Base-by-base conservation (phyloP, 1,284 basidiomycete genomes). In the Heimioporus punctisporus region DNA sequence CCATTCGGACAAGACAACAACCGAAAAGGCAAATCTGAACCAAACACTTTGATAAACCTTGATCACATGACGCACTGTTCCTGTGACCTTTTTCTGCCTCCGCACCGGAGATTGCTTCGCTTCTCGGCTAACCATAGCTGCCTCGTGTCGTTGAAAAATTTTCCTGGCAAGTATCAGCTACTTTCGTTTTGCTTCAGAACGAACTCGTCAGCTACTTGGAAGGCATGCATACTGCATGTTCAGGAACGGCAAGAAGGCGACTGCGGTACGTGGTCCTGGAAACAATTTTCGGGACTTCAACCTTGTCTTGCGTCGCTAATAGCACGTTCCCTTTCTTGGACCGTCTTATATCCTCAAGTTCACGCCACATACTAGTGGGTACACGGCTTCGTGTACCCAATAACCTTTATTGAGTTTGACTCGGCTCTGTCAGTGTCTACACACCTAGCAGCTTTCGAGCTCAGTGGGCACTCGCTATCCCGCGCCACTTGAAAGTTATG, bases 301-400 rank as follows among this genome's bases (percentile, higher is more conserved):
- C 64, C 53, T 64, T 66, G 62, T 57, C 53, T 64, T 66, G 62
- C 56, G 42, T 64, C 56, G 52, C 56, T 47, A 55, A 40, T 28
- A n/a, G 15, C 40, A 6, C n/a, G 6, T 60, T 60, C 19, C 62
- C 60, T 46, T 55, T 65, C 60, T 51, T 31, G 59, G 62, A 12
- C 17, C 31, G 25, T 46, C 31, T 62, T 61, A 47, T 61, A 48
- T 56, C 55, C 49, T 44, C 43, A 8, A n/a, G n/a, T n/a, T 26
- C 19, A 21, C 37, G 49, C 57, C 63, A 60, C 14, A 46, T 12
- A 23, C 44, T 11, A 37, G 31, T 34, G 14, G 12, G 45, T 56
- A 15, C 24, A 43, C 24, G 7, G 54, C 49, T 41, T 55, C 31
- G 7, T 8, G 42, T 43, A 11, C 52, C 42, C 46, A 53, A 39